A percentile compares a stretch with the other conserved stretches of the same genome.
Conservation (phyloP, 345 rosid species). For the Erucastrum elatum region DNA sequence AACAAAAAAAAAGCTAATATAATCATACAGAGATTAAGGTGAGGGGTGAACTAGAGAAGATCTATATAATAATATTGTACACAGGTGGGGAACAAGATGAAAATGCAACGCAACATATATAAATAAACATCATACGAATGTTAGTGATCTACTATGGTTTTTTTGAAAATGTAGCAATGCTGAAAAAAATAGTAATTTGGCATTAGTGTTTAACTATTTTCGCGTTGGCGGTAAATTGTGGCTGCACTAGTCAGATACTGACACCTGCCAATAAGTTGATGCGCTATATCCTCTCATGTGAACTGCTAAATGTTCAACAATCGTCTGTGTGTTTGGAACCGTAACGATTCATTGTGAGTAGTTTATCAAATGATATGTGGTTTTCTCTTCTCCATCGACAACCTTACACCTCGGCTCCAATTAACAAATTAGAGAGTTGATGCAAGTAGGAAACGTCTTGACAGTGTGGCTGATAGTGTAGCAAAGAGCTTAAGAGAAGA, state of each 20-base stretch:
- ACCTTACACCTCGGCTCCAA: too few species aligned
- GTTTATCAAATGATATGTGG: too few species aligned
- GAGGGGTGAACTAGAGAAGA: neutral
- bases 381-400: too few species aligned
- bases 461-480: too few species aligned
- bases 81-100: constrained; percentile 1
- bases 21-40: neutral
- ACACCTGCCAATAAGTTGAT: constrained; percentile 13
- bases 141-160: neutral
- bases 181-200: neutral
- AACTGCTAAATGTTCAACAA: neutral
- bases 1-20: neutral
- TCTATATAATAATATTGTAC: neutral
- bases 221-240: neutral
- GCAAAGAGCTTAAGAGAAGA: too few species aligned
- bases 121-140: neutral
- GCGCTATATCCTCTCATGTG: neutral
- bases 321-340: neutral
- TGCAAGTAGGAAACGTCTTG: too few species aligned
- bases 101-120: neutral
- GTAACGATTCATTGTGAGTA: neutral
- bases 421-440: too few species aligned
- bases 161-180: neutral
- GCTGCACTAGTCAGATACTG: constrained; percentile 1
- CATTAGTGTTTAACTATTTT: too few species aligned